These are phyloP conservation scores for Telopea speciosissima DNA, from an alignment of 177 flowering plant genomes.

Conservation along the genomic window DNA sequence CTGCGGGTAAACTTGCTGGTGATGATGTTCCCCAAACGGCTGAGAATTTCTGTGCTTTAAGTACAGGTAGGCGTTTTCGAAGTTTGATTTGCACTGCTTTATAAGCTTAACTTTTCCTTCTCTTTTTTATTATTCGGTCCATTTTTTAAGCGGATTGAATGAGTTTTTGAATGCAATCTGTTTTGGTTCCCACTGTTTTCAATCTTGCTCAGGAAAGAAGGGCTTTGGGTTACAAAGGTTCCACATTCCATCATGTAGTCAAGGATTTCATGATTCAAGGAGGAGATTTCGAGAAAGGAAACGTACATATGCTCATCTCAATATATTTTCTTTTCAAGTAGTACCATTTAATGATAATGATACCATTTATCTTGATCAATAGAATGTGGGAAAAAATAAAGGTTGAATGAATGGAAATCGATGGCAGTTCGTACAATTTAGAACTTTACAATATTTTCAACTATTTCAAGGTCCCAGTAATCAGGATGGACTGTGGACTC, in stretches of 20 bases:
- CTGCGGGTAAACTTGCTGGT: constrained; percentile 71
- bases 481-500: too few relatives aligned
- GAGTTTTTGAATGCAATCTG: constrained; percentile 3
- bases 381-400: too few relatives aligned
- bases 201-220: constrained; percentile 65
- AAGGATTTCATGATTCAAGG: constrained; percentile 99
- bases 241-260: constrained; percentile 86
- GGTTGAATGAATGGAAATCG: too few relatives aligned
- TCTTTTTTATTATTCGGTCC: background rate
- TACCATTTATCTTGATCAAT: background rate
- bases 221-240: constrained; percentile 93
- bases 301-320: constrained; percentile 48
- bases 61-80: constrained; percentile 58
- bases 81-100: background rate
- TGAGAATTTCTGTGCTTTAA: constrained; percentile 91
- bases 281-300: constrained; percentile 97
- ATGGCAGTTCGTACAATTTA: too few relatives aligned
- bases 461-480: too few relatives aligned
- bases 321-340: background rate
- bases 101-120: background rate
- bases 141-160: background rate
- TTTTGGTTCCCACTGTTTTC: constrained; percentile 1
- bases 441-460: too few relatives aligned
- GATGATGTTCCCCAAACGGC: constrained; percentile 96
- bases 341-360: background rate